Evolutionary conservation across 2,329 filamentous ascomycete species (phyloP).

Genomic region (Pseudohalonectria lignicola): DNA sequence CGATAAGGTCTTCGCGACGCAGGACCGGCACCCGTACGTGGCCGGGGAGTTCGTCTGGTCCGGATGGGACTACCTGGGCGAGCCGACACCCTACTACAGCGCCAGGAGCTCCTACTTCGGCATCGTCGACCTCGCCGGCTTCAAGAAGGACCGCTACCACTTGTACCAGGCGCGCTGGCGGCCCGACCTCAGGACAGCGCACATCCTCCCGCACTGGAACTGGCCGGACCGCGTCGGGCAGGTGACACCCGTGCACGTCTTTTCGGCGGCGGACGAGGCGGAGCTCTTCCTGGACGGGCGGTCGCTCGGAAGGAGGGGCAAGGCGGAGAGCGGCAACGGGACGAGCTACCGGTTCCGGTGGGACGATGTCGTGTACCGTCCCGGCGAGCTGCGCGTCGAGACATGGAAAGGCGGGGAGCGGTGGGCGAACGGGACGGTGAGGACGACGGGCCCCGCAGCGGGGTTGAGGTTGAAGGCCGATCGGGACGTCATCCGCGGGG

Average conservation of each 20-base stretch:
- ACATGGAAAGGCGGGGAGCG: slow-evolving; percentile 32
- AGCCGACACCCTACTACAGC: slow-evolving; percentile 25
- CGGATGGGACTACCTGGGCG: slow-evolving; percentile 18
- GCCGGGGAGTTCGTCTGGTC: slow-evolving; percentile 31
- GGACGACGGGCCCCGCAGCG: slow-evolving; percentile 28
- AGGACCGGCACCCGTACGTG: slow-evolving; percentile 36
- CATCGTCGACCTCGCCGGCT: slow-evolving; percentile 45
- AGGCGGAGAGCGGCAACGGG: slow-evolving; percentile 13
- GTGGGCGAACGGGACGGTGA: slow-evolving; percentile 31
- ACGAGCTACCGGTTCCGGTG: slow-evolving; percentile 40
- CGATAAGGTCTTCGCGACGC: slow-evolving; percentile 39
- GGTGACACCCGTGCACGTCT: slow-evolving; percentile 43
- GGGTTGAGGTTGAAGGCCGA: slow-evolving; percentile 23
- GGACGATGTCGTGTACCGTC: slow-evolving; percentile 35
- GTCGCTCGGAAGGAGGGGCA: slow-evolving; percentile 28
- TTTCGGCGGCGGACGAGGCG: slow-evolving; percentile 37
- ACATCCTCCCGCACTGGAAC: slow-evolving; percentile 46
- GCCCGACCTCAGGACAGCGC: slow-evolving; percentile 32
- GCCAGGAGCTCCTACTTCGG: slow-evolving; percentile 42
- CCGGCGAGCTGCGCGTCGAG: slow-evolving; percentile 34
- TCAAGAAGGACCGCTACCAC: slow-evolving; percentile 44
- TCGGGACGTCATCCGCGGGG: slow-evolving; percentile 23
- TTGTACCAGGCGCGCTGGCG: slow-evolving; percentile 44
- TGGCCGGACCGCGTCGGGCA: slow-evolving; percentile 35
- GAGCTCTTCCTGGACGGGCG: slow-evolving; percentile 42